Evolutionary conservation across 495 filamentous ascomycete species (phyloP), one percentile per base, ranked within the genome.

Genomic region (Penicillium longicatenatum): DNA sequence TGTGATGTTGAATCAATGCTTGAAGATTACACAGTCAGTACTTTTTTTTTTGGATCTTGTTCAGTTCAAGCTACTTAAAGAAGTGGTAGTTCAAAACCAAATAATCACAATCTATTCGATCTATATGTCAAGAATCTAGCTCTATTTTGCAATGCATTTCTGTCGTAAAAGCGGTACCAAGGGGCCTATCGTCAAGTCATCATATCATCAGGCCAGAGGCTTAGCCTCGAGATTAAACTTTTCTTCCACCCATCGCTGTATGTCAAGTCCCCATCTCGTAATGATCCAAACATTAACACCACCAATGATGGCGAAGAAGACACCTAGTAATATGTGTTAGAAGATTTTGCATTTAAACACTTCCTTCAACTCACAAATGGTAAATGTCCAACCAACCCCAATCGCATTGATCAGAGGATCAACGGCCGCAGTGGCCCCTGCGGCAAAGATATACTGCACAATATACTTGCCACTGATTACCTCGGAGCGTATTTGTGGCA

Each of bases 381-480:
- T 78, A 68, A 77, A 79, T 46, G 75, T 72, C 71, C 70, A 89
- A 1, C 89, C 89, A 4, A 91, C 86, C 3, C 87, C 88, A 55
- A 91, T 89, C 37, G 64, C 74, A 50, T 84, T 66, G 43, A 90
- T 82, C 19, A 86, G 71, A 12, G 88, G 88, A 51, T 89, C 75
- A 56, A 88, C 85, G 8, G 82, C 76, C 1, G 86, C 88, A 33
- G 82, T 85, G 12, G 81, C 84, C 31, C 77, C 72, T 4, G 87
- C 89, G 4, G 83, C 87, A 59, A 89, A 87, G 3, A 88, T 67
- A 70, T 90, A 91, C 49, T 88, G 81, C 21, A 89, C 74, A 58
- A 88, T 80, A 64, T 90, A 92, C 65, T 90, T 91, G 1, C 86
- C 87, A 9, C 85, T 82, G 59, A 90, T 84, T 6, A 91, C 87